These are phyloP conservation scores for Heterobasidion irregulare DNA, from an alignment of 1,284 basidiomycete species.

Conservation along the genomic window DNA sequence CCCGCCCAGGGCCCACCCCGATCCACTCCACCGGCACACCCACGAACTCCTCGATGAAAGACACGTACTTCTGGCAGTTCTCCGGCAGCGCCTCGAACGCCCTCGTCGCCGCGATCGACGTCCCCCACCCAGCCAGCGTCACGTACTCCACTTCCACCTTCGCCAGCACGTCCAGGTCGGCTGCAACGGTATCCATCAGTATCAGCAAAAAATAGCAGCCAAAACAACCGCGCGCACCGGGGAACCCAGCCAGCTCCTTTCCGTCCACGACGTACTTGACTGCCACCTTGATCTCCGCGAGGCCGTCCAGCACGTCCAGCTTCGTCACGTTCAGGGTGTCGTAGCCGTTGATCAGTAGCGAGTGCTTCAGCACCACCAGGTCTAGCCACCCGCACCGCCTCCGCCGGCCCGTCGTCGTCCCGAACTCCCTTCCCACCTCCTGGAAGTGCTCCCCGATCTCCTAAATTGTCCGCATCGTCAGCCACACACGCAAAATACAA, in stretches of 20 bases:
- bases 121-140: slow-evolving; percentile 90
- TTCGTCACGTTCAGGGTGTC: slow-evolving; percentile 93
- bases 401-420: slow-evolving; percentile 86
- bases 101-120: slow-evolving; percentile 61
- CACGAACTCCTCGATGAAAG: slow-evolving; percentile 81
- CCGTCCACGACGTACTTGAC: slow-evolving; percentile 78
- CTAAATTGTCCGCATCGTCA: slow-evolving; percentile 25
- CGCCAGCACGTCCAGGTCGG: slow-evolving; percentile 79
- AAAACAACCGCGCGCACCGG: slow-evolving; percentile 45
- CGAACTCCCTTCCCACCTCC: slow-evolving; percentile 90
- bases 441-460: slow-evolving; percentile 83
- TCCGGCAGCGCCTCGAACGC: slow-evolving; percentile 79
- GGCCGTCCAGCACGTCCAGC: slow-evolving; percentile 84
- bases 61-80: slow-evolving; percentile 83
- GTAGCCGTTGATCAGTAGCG: slow-evolving; percentile 93
- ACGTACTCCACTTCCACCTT: slow-evolving; percentile 86
- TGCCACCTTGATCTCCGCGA: slow-evolving; percentile 87
- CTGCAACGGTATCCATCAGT: slow-evolving; percentile 26
- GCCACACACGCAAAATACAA: background rate
- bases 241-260: slow-evolving; percentile 79
- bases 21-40: slow-evolving; percentile 87
- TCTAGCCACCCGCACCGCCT: slow-evolving; percentile 98
- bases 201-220: slow-evolving; percentile 4
- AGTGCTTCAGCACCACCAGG: slow-evolving; percentile 91
- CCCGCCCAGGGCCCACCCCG: slow-evolving; percentile 80